Percentiles rank a stretch among this genome's conserved stretches.
Conservation (phyloP, 441 rosid species). For the Adansonia madagascariensis region DNA sequence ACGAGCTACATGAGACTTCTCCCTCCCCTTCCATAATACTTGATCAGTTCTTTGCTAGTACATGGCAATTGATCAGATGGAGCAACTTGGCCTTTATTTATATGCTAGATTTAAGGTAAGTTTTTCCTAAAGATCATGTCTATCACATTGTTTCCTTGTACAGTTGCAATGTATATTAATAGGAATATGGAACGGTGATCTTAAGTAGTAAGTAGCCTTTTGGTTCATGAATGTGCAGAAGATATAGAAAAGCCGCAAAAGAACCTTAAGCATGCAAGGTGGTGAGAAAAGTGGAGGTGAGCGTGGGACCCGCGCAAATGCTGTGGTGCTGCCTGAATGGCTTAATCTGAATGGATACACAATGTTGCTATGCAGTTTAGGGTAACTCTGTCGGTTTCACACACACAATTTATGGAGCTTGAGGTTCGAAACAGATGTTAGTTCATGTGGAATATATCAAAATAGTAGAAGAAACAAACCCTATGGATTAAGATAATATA, state of each 20-base stretch:
- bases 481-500: not conserved
- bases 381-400: no score
- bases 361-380: not conserved
- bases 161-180: conserved; percentile 31
- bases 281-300: not conserved
- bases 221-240: not conserved
- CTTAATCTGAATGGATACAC: conserved; percentile 17
- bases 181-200: not conserved
- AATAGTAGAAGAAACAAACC: not conserved
- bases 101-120: conserved; percentile 26
- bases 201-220: not conserved
- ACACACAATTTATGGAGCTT: no score
- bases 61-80: not conserved
- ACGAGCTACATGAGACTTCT: conserved; percentile 27
- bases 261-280: not conserved
- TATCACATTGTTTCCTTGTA: conserved; percentile 7
- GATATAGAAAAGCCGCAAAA: conserved; percentile 1
- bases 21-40: conserved; percentile 27
- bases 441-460: not conserved
- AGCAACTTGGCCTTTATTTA: not conserved
- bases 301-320: not conserved
- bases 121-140: not conserved
- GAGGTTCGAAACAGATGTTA: not conserved
- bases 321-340: not conserved
- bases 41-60: not conserved